Conservation (phyloP, 108 stramenopile species). For the Skeletonema grethae region DNA sequence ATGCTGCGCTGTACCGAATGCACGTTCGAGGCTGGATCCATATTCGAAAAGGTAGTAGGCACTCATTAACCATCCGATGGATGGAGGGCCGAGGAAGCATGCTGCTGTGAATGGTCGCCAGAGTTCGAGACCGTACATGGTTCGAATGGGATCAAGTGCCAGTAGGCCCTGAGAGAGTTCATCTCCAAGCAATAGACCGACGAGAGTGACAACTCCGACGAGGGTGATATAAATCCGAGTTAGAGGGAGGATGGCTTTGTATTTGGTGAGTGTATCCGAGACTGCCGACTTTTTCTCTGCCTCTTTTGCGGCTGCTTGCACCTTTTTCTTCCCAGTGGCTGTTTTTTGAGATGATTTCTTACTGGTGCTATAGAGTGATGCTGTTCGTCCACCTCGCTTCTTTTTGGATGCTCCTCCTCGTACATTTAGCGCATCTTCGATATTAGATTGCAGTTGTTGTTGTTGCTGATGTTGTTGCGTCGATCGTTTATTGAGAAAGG, state of each 20-base stretch:
- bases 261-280: conserved; percentile 59
- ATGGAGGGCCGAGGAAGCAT: conserved; percentile 84
- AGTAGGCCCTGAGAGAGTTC: conserved; percentile 80
- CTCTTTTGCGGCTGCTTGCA: conserved; percentile 44
- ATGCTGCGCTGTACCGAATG: conserved; percentile 81
- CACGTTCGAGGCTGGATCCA: conserved; percentile 81
- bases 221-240: conserved; percentile 85
- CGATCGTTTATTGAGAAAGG: conserved; percentile 8
- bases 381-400: conserved; percentile 42
- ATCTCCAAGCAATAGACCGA: conserved; percentile 81
- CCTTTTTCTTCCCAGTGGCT: conserved; percentile 56
- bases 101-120: conserved; percentile 90
- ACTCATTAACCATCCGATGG: conserved; percentile 84
- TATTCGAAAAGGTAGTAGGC: conserved; percentile 87
- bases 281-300: conserved; percentile 50
- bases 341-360: conserved; percentile 38
- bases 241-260: conserved; percentile 78
- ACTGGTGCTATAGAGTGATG: conserved; percentile 33
- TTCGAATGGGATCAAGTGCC: conserved; percentile 80
- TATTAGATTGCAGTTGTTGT: conserved; percentile 7
- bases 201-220: conserved; percentile 64
- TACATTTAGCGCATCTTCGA: conserved; percentile 16
- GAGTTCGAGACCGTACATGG: conserved; percentile 75
- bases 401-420: conserved; percentile 41
- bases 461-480: conserved; percentile 11